These are phyloP conservation scores for Singerocomus inundabilis DNA, from an alignment of 1,284 basidiomycete species.

Conservation along the genomic window DNA sequence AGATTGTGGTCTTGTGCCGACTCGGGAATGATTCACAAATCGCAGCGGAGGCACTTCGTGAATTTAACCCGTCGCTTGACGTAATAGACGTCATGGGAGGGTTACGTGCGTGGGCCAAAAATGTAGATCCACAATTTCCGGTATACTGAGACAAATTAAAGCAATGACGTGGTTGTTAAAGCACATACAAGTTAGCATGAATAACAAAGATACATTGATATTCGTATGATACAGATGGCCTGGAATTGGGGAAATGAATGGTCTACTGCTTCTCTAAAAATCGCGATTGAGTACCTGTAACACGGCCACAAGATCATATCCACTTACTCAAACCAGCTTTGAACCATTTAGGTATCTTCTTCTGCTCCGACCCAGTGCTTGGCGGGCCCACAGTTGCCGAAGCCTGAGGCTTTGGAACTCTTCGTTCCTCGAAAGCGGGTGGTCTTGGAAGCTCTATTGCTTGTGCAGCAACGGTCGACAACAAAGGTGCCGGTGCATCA, in stretches of 20 bases:
- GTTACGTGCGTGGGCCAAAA: conserved; percentile 69
- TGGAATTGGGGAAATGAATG: neutral
- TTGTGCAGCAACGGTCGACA: conserved; percentile 50
- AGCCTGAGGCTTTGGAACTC: conserved; percentile 18
- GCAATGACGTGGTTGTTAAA: neutral
- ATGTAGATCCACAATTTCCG: conserved; percentile 75
- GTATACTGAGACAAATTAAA: conserved; percentile 56
- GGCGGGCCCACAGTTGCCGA: conserved; percentile 24
- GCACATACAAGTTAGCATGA: conserved; percentile 8
- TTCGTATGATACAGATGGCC: conserved; percentile 1
- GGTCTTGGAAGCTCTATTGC: conserved; percentile 64
- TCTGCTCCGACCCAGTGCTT: conserved; percentile 34
- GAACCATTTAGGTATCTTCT: conserved; percentile 75
- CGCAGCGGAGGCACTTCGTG: conserved; percentile 69
- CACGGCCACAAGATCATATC: neutral
- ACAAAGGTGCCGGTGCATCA: conserved; percentile 62
- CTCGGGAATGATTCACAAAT: conserved; percentile 93
- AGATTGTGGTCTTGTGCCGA: conserved; percentile 72
- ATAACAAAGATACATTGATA: conserved; percentile 4
- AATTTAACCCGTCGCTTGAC: conserved; percentile 26
- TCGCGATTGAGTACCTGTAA: conserved; percentile 7
- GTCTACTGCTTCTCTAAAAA: conserved; percentile 24
- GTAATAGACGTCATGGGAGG: conserved; percentile 80
- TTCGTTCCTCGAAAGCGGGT: conserved; percentile 33
- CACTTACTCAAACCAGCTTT: conserved; percentile 56